These are phyloP conservation scores for Afroboletus lepidellus DNA, from an alignment of 1,284 basidiomycete species.

Conservation along the genomic window DNA sequence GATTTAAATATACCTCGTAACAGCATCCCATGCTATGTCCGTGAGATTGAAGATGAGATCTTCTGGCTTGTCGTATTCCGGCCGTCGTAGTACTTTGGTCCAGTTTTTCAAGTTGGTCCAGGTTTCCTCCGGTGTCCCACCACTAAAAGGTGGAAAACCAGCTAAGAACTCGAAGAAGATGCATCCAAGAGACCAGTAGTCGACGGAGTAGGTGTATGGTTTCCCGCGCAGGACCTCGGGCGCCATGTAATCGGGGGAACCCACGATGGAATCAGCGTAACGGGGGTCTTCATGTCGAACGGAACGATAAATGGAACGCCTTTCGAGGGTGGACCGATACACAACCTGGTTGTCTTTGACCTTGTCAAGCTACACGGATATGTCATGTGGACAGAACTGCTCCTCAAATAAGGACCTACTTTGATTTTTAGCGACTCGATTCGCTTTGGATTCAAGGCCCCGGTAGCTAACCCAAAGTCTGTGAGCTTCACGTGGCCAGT, in stretches of 20 bases:
- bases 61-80: constrained; percentile 94
- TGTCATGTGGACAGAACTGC: not conserved
- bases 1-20: constrained; percentile 63
- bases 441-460: constrained; percentile 90
- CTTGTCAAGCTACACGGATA: constrained; percentile 74
- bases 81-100: constrained; percentile 86
- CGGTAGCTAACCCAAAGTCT: constrained; percentile 97
- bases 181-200: constrained; percentile 98
- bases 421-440: constrained; percentile 95
- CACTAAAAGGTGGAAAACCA: constrained; percentile 97
- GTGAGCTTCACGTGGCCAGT: constrained; percentile 98
- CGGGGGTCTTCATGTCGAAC: constrained; percentile 90
- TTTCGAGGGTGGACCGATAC: constrained; percentile 91
- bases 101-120: constrained; percentile 99
- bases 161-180: constrained; percentile 98
- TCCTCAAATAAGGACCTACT: constrained; percentile 41
- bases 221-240: constrained; percentile 93
- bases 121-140: constrained; percentile 94
- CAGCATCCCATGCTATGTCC: constrained; percentile 95
- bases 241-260: constrained; percentile 97
- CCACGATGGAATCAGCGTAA: constrained; percentile 97
- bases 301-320: constrained; percentile 92
- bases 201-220: constrained; percentile 93
- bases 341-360: constrained; percentile 93
- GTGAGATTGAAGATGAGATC: constrained; percentile 97